Percentiles rank a stretch among this genome's conserved stretches.
These are phyloP conservation scores for Vitis hybrid DNA, from an alignment of 177 flowering plant species.

Conservation along the genomic window DNA sequence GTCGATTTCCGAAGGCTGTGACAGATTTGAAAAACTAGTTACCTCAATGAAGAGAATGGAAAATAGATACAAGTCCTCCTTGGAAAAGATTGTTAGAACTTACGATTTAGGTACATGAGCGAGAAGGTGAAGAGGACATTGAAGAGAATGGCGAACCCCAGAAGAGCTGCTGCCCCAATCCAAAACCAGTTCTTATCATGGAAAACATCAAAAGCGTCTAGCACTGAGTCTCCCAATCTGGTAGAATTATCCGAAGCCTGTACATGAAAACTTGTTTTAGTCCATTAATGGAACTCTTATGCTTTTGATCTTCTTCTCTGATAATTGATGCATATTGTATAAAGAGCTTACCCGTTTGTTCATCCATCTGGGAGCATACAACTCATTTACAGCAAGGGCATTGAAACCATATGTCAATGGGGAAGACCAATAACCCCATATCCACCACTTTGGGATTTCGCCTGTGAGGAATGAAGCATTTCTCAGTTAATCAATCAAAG, in stretches of 20 bases:
- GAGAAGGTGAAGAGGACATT: slow-evolving; percentile 77
- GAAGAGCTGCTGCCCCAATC: slow-evolving; percentile 74
- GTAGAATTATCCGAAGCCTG: slow-evolving; percentile 55
- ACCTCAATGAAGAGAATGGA: neutral
- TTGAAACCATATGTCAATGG: slow-evolving; percentile 71
- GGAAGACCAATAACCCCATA: slow-evolving; percentile 84
- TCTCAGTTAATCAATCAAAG: neutral
- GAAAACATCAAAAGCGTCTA: slow-evolving; percentile 45
- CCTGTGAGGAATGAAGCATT: slow-evolving; percentile 31
- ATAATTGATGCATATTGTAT: neutral
- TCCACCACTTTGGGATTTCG: slow-evolving; percentile 85
- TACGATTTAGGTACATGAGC: slow-evolving; percentile 73
- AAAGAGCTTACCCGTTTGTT: slow-evolving; percentile 48
- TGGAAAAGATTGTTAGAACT: slow-evolving; percentile 19
- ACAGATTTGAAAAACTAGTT: neutral
- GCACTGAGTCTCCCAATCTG: slow-evolving; percentile 56
- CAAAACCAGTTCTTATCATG: slow-evolving; percentile 66
- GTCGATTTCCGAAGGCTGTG: slow-evolving; percentile 68
- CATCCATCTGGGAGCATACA: slow-evolving; percentile 93
- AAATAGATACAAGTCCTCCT: neutral
- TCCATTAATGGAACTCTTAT: neutral
- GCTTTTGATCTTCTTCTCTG: neutral
- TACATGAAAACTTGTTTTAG: neutral
- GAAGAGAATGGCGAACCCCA: slow-evolving; percentile 69
- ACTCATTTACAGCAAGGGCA: slow-evolving; percentile 71